These are phyloP conservation scores for Aristolochia contorta DNA, from an alignment of 164 flowering plant genomes.

Conservation along the genomic window DNA sequence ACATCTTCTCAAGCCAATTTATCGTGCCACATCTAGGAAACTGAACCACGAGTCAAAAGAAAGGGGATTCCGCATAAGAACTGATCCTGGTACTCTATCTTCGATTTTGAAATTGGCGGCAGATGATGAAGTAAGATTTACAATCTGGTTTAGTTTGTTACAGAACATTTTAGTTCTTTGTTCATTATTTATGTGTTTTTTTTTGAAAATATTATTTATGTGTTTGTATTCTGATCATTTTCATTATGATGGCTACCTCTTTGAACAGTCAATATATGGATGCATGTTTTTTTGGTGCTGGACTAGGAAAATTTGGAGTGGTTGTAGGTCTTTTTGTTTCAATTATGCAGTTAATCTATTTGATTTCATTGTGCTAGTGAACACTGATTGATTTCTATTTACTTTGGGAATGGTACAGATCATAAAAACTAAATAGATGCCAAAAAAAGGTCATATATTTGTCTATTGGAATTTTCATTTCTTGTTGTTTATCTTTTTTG, in stretches of 20 bases:
- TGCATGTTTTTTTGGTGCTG: too few species aligned
- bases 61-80: constrained; percentile 58
- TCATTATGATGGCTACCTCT: background rate
- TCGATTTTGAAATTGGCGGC: constrained; percentile 57
- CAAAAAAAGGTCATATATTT: too few species aligned
- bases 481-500: too few species aligned
- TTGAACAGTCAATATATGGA: too few species aligned
- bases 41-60: constrained; percentile 27
- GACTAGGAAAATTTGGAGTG: too few species aligned
- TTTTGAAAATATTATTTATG: background rate
- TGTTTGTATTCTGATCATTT: background rate
- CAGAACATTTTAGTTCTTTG: background rate
- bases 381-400: too few species aligned
- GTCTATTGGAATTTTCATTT: too few species aligned
- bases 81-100: constrained; percentile 44
- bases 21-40: constrained; percentile 23
- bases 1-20: constrained; percentile 50
- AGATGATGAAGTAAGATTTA: constrained; percentile 66
- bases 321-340: too few species aligned
- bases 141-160: constrained; percentile 2
- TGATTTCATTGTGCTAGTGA: too few species aligned
- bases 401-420: too few species aligned
- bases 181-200: background rate
- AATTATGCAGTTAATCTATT: too few species aligned
- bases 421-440: too few species aligned